Evolutionary conservation across 1,139 yeast genomes (phyloP), one percentile per base, ranked within the genome.

Genomic region (Candida neerlandica): DNA sequence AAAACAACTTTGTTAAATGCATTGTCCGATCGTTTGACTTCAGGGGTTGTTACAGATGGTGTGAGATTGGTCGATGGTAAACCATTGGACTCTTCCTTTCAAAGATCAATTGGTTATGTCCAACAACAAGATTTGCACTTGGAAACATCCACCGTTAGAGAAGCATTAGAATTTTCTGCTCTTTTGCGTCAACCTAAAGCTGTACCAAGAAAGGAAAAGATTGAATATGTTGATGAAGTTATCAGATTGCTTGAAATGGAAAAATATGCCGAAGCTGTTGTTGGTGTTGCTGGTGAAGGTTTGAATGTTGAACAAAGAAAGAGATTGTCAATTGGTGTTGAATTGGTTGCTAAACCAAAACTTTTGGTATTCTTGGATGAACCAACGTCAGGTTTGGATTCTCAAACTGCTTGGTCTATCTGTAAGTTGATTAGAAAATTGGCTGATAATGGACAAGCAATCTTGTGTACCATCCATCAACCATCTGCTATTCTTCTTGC

Each of bases 391-490:
- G 75, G 76, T 54, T 70, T 71, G 54, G 76, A 71, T 54, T 71
- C 76, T 16, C 77, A 72, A 60, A 71, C 77, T 47, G 77, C 78
- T 23, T 72, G 77, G 77, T 69, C 77, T 21, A 69, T 72, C 50
- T 71, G 75, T 60, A 66, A 69, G 55, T 68, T 72, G 61, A 64
- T 72, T 61, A 66, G 77, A 58, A 70, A 71, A 51, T 69, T 72
- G 55, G 75, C 76, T 38, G 71, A 71, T 55, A 71, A 69, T 50
- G 77, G 77, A 12, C 77, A 72, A 60, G 73, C 77, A 34, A 71
- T 72, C 52, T 65, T 72, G 57, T 72, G 77, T 62, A 72, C 77
- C 29, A 72, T 72, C 49, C 77, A 72, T 56, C 77, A 72, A 55
- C 77, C 77, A 45, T 70, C 75, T 14, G 76, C 77, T 32, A 57